phyloP scores from a whole-genome alignment of 345 rosid genomes.

The Citrus cavaleriei region DNA sequence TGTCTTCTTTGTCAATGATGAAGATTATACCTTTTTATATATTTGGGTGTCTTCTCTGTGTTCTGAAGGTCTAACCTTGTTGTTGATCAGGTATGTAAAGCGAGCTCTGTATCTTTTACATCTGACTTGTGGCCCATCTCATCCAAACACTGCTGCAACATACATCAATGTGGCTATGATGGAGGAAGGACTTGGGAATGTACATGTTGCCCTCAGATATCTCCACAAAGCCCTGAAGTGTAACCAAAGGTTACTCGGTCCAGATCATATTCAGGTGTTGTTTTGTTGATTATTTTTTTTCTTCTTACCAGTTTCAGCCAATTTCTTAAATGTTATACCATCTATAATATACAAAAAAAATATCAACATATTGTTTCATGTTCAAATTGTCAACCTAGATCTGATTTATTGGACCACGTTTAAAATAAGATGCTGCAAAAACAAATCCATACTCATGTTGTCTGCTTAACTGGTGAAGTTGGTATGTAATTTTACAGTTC shows the following conservation, averaged over 20 bases:
- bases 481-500: not conserved
- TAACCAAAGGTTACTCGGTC: constrained; percentile 92
- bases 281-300: constrained; percentile 8
- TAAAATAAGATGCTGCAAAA: not conserved
- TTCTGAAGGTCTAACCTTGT: constrained; percentile 8
- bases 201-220: constrained; percentile 96
- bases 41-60: constrained; percentile 4
- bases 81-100: constrained; percentile 79
- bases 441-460: not conserved
- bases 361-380: not conserved
- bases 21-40: not conserved
- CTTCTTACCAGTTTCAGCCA: not conserved
- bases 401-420: not conserved
- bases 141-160: constrained; percentile 99
- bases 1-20: not conserved
- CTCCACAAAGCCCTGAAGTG: constrained; percentile 97
- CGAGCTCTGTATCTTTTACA: constrained; percentile 96
- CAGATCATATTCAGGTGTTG: constrained; percentile 97
- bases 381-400: not conserved
- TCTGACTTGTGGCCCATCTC: constrained; percentile 97
- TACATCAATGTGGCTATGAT: constrained; percentile 99
- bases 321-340: not conserved
- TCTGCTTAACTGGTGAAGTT: not conserved
- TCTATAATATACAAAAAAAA: not conserved
- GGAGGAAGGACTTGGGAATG: constrained; percentile 99